Evolutionary conservation across 2,329 filamentous ascomycete genomes (phyloP), one percentile per base, ranked within the genome.

Genomic region (Nannizziopsis barbatae): DNA sequence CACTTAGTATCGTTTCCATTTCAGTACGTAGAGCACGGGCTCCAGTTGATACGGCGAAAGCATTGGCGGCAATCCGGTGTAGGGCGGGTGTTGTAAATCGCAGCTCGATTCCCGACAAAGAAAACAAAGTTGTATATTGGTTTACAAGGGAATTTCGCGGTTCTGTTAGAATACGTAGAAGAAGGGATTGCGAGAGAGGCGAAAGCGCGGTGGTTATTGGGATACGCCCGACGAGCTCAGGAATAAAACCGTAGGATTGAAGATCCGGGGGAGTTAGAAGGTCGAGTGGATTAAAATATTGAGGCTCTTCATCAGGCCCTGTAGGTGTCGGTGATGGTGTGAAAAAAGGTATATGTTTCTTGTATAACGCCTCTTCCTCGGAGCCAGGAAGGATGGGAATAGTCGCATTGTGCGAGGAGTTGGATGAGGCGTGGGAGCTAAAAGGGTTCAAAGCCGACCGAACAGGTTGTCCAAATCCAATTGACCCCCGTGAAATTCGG

Each of bases 191-290:
- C 47, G 77, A 75, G 0, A 98, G 74, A 0, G 87, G 81, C 11
- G 86, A 83, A 0, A 98, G 76, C 0, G 92, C 86, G 52, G 87
- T 88, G 42, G 88, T 84, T 50, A 95, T 86, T 45, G 94, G 90
- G 42, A 98, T 80, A 14, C 92, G 84, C n/a, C 92, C 92, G 46
- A 96, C 84, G n/a, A 95, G 74, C 67, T 95, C 89, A 0, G 89
- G 89, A 47, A 95, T 95, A 61, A 95, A 86, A 11, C 89, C 90
- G 60, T 88, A 95, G 38, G 75, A 77, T 65, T 93, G 86, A 1
- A 94, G 71, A 58, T 94, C 84, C 9, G 77, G 72, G 1, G 86
- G 84, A 3, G 80, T 84, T 20, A 84, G 76, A 17, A 92, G 75
- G 55, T 90, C 84, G 1, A 92, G 71, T 10, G 74, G 69, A 53